Conservation (phyloP, 2,329 filamentous ascomycete species). For the Stromatinia cepivora region DNA sequence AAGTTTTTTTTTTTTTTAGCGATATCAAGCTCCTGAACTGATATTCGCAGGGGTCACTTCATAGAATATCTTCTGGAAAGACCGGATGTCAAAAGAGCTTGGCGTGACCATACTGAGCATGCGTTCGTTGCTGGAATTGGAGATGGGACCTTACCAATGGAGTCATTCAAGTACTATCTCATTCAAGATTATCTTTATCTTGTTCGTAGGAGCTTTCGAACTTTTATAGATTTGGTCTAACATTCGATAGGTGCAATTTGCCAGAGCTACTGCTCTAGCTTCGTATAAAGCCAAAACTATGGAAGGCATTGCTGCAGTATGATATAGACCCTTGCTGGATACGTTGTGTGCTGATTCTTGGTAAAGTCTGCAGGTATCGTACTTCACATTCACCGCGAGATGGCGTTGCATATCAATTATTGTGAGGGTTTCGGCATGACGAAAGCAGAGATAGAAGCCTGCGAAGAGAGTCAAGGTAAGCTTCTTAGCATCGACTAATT, state of each 20-base stretch:
- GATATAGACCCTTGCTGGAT: conserved; percentile 32
- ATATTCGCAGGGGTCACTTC: conserved; percentile 64
- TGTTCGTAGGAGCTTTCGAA: conserved; percentile 47
- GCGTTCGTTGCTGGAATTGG: conserved; percentile 78
- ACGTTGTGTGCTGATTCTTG: not conserved
- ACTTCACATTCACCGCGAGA: conserved; percentile 74
- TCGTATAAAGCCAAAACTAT: conserved; percentile 80
- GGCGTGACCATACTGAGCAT: conserved; percentile 77
- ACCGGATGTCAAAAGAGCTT: conserved; percentile 70
- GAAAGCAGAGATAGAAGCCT: conserved; percentile 67
- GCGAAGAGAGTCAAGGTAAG: conserved; percentile 72
- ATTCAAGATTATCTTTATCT: conserved; percentile 92
- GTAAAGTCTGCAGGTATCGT: conserved; percentile 67
- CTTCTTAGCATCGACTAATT: not conserved
- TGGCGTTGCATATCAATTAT: conserved; percentile 77
- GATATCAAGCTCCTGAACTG: not conserved
- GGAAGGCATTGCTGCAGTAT: conserved; percentile 68
- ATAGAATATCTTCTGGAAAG: conserved; percentile 78
- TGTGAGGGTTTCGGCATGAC: conserved; percentile 79
- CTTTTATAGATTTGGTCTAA: not conserved
- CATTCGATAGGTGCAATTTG: conserved; percentile 70
- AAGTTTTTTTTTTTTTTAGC: conserved; percentile 25
- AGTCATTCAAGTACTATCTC: conserved; percentile 84
- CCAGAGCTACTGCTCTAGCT: conserved; percentile 79
- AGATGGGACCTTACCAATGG: conserved; percentile 69